phyloP scores from a whole-genome alignment of 2,329 filamentous ascomycete genomes.

The Xylaria sp. region DNA sequence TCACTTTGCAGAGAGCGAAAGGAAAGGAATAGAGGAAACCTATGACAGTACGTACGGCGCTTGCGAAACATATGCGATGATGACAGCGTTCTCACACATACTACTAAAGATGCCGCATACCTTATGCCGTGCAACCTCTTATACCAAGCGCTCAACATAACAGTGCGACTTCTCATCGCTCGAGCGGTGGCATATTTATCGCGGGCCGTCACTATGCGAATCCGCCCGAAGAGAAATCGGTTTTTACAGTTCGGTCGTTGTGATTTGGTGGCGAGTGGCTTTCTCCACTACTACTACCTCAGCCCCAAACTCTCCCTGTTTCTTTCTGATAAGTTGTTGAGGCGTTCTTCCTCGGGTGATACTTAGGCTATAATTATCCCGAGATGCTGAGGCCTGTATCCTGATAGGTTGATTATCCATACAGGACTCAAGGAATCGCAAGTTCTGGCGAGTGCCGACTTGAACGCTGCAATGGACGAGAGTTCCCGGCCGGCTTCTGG shows the following conservation, averaged over 20 bases:
- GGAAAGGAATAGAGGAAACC: conserved; percentile 16
- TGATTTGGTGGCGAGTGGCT: conserved; percentile 37
- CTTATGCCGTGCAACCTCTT: conserved; percentile 23
- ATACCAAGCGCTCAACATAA: conserved; percentile 8
- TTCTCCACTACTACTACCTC: conserved; percentile 34
- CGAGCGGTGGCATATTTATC: conserved; percentile 15
- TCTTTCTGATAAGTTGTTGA: conserved; percentile 2
- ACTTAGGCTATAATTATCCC: conserved; percentile 8
- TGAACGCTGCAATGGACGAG: conserved; percentile 16
- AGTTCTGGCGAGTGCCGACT: conserved; percentile 19
- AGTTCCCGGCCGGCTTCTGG: conserved; percentile 30
- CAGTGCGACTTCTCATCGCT: conserved; percentile 11
- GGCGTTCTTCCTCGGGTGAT: conserved; percentile 12
- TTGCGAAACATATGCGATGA: conserved; percentile 25
- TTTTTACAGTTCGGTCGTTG: conserved; percentile 16
- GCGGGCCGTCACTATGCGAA: conserved; percentile 11
- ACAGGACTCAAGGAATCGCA: background rate
- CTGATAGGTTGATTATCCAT: background rate
- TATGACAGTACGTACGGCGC: conserved; percentile 4
- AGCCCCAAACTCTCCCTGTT: conserved; percentile 28
- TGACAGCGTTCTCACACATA: conserved; percentile 18
- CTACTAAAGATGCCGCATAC: conserved; percentile 13
- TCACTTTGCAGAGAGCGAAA: conserved; percentile 42
- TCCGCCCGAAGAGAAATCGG: conserved; percentile 2
- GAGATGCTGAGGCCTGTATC: background rate